Conservation (phyloP, 202 grass and related monocot genomes). For the Digitaria exilis region DNA sequence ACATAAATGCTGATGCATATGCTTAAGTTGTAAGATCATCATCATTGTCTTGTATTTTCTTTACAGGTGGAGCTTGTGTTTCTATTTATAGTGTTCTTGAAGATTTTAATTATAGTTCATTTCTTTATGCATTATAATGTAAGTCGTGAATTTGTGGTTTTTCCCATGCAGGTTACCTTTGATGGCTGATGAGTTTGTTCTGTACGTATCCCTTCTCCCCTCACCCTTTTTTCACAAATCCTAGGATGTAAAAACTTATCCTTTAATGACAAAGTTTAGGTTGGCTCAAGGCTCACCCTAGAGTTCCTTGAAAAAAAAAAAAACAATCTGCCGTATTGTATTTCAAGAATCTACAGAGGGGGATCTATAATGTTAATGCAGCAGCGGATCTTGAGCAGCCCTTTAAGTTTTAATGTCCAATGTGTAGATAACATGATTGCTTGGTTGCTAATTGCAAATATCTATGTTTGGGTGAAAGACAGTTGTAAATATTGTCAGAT, state of each 20-base stretch:
- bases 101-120: background rate
- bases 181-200: background rate
- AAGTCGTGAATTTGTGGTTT: background rate
- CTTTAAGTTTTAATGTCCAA: background rate
- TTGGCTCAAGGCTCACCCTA: no score
- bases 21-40: background rate
- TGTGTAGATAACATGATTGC: background rate
- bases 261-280: no score
- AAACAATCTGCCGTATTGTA: conserved; percentile 11
- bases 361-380: conserved; percentile 14
- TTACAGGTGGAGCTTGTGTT: background rate
- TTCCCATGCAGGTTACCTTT: background rate
- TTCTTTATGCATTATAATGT: conserved; percentile 9
- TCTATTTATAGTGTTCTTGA: background rate
- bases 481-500: conserved; percentile 20
- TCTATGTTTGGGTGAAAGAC: background rate
- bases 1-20: background rate
- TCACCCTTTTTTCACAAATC: no score
- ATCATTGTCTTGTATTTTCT: background rate
- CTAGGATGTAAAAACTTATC: no score
- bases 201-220: background rate
- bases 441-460: conserved; percentile 13
- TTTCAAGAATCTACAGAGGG: background rate
- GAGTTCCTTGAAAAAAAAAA: no score
- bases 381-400: background rate